These are phyloP conservation scores for Coniochaeta ligniaria DNA, from an alignment of 2,329 filamentous ascomycete genomes.

Conservation along the genomic window DNA sequence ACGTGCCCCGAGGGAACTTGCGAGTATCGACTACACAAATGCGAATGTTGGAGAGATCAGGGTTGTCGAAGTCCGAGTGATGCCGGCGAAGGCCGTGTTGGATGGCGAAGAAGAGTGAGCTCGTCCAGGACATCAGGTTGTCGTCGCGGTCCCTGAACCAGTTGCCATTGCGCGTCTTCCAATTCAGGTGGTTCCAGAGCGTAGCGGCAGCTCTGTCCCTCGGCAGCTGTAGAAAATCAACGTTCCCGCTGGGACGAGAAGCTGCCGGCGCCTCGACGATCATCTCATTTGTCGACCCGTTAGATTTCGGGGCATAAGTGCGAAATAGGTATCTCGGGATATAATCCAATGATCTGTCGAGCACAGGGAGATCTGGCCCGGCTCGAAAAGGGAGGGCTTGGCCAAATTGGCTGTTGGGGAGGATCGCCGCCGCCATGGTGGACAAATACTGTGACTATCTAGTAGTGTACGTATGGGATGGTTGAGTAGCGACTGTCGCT, in stretches of 20 bases:
- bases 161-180: not conserved
- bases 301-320: not conserved
- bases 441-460: not conserved
- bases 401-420: not conserved
- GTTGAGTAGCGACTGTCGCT: too few species aligned
- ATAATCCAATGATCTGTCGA: not conserved
- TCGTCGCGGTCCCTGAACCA: not conserved
- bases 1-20: not conserved
- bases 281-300: not conserved
- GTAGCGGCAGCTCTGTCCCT: not conserved
- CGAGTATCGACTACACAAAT: not conserved
- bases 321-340: not conserved
- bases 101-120: not conserved
- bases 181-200: not conserved
- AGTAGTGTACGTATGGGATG: not conserved
- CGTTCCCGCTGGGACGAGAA: not conserved
- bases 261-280: not conserved
- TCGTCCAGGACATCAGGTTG: slow-evolving; percentile 1
- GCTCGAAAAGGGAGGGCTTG: not conserved
- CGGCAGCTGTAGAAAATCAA: not conserved
- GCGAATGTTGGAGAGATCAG: not conserved
- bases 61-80: not conserved
- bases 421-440: not conserved
- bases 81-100: slow-evolving; percentile 1
- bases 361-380: not conserved